Base-by-base conservation (phyloP, 2,329 filamentous ascomycete species). In the Penicillium italicum region DNA sequence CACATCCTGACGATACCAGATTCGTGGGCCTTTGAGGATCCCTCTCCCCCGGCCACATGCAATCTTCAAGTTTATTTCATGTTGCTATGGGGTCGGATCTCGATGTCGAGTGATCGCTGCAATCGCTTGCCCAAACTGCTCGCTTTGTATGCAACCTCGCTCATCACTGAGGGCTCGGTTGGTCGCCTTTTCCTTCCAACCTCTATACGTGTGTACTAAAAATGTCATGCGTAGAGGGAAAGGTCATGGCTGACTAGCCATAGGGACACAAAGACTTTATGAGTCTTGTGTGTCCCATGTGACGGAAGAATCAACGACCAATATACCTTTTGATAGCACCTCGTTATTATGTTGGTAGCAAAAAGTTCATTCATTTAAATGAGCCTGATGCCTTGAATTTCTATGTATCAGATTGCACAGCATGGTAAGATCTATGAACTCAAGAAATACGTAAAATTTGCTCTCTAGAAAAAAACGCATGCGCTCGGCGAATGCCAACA, bases 291-390 rank as follows among this genome's bases (percentile, higher is more conserved):
- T 71, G 69, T 61, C 55, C 60, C 47, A 66, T 66, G 60, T 58
- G 62, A 64, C 56, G 50, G 61, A 61, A 63, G 58, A 62, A 58
- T 61, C 58, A 64, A 65, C 59, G 61, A 66, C 62, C 64, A 62
- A 66, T 60, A 66, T 69, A 55, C 53, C 47, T 62, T 66, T 54
- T 64, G 63, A 66, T 68, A 65, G 60, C 64, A 63, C 58, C 52
- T 63, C 57, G 51, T 56, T 62, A 60, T 58, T 63, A 64, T 64
- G 63, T 70, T 67, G 56, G 63, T 70, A 71, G 60, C 57, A 62
- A 66, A 68, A 66, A 64, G 61, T 64, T 64, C 61, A 56, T 63
- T 64, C 65, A 50, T 63, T 60, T 53, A 55, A 44, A 62, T 60
- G 55, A 59, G 57, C 59, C 51, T 38, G 34, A 56, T 55, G 56